These are phyloP conservation scores for Candida odintsovae DNA, from an alignment of 805 yeast genomes.

Conservation along the genomic window DNA sequence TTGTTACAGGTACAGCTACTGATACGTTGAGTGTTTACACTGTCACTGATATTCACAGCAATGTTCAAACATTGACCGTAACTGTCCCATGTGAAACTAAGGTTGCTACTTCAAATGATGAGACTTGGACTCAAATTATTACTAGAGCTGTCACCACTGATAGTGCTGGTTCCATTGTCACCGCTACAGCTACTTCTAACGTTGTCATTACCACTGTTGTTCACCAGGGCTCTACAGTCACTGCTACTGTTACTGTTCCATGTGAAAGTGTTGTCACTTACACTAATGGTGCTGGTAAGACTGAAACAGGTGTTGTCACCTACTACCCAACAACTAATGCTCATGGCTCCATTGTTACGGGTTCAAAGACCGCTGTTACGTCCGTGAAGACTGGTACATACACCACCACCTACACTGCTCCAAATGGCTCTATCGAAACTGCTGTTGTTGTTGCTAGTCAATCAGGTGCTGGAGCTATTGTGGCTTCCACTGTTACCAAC, in stretches of 20 bases:
- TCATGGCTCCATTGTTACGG: not conserved
- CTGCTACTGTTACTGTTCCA: slow-evolving; percentile 4
- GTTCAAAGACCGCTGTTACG: not conserved
- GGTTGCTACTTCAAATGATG: not conserved
- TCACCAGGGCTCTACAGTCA: not conserved
- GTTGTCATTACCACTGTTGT: slow-evolving; percentile 1
- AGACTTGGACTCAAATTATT: slow-evolving; percentile 1
- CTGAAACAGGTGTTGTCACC: slow-evolving; percentile 1
- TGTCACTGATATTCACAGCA: slow-evolving; percentile 1
- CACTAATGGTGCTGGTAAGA: slow-evolving; percentile 1
- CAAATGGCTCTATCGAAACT: not conserved
- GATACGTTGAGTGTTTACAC: not conserved
- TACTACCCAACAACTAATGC: slow-evolving; percentile 2
- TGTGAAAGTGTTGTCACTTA: slow-evolving; percentile 1
- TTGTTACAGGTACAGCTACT: not conserved
- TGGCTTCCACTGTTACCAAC: not conserved
- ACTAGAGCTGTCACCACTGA: slow-evolving; percentile 3
- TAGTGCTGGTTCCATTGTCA: not conserved
- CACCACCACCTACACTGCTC: not conserved
- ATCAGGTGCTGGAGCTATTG: slow-evolving; percentile 2
- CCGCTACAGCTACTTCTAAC: not conserved
- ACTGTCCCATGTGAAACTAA: slow-evolving; percentile 4
- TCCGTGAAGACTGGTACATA: not conserved
- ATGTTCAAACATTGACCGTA: slow-evolving; percentile 1
- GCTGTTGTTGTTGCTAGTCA: not conserved